Conservation (phyloP, 768 basidiomycete genomes). For the Boletus vinaceobasis region DNA sequence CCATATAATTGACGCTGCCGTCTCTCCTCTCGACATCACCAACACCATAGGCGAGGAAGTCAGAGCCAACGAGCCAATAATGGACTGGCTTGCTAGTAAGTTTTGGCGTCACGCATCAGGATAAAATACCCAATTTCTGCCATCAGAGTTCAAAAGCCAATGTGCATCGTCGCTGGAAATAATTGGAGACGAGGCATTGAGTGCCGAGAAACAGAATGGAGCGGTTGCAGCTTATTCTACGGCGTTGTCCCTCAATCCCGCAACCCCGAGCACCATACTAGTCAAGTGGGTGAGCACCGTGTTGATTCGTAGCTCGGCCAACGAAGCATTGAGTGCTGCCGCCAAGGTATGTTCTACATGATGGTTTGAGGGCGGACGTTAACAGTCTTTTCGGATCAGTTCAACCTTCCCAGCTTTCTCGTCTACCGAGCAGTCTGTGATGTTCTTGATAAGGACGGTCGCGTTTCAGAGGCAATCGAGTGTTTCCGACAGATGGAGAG, state of each 20-base stretch:
- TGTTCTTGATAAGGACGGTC: neutral
- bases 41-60: neutral
- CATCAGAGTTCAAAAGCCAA: conserved; percentile 1
- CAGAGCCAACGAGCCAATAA: neutral
- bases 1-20: conserved; percentile 1
- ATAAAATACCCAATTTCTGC: neutral
- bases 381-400: neutral
- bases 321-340: neutral
- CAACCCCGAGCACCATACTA: neutral
- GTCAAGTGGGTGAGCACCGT: neutral
- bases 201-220: neutral
- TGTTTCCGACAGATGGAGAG: conserved; percentile 1
- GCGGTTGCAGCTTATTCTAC: neutral
- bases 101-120: neutral
- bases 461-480: neutral
- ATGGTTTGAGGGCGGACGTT: too few relatives aligned
- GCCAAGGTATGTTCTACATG: neutral
- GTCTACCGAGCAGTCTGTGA: neutral
- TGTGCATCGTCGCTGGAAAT: neutral
- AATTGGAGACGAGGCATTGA: neutral
- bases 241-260: neutral
- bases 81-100: conserved; percentile 4
- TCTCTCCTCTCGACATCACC: neutral
- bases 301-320: neutral
- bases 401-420: neutral